Base-by-base conservation (phyloP, 2,329 filamentous ascomycete genomes). In the Alternaria tenuissima region DNA sequence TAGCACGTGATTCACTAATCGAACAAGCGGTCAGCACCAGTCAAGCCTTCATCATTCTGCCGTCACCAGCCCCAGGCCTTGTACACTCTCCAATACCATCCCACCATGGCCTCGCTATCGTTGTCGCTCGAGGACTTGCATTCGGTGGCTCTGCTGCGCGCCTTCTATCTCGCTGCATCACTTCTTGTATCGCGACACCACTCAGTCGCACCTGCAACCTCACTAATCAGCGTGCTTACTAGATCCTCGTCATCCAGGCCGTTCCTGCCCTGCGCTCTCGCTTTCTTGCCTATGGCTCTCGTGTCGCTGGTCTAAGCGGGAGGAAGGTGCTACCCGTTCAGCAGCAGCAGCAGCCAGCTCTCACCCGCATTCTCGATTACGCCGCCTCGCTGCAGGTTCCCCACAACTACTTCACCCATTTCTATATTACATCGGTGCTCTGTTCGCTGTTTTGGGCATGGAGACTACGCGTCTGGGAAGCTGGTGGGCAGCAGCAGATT, bases 361-460 rank as follows among this genome's bases (percentile, higher is more conserved):
- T 71, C 46, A 55, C 47, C 18, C 65, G 58, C 22, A 51, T 82
- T 46, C 80, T 88, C 60, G 86, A 88, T 68, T 75, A 74, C 58
- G 71, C 86, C 20, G 84, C 86, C 34, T 80, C 77, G 38, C 76
- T 85, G 66, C 86, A 87, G 74, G 90, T 97, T 36, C 93, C 94
- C 22, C 95, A 98, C 80, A 86, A 86, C 63, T 98, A 92, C 89
- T 98, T 98, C 78, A 86, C 85, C 43, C 91, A 95, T 69, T 98
- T 97, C 80, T 98, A 99, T 77, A 74, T 91, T 54, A 76, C 88
- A 36, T 94, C 92, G 4, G 80, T 93, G 5, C 74, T 81, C 2
- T 88, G 87, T 60, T 94, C 92, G 0, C 71, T 87, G 5, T 91
- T 94, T 76, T 97, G 94, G 93, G 86, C 84, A 0, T 78, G 80